Conservation (phyloP, 1,284 basidiomycete genomes). For the Pascua guehoae region DNA sequence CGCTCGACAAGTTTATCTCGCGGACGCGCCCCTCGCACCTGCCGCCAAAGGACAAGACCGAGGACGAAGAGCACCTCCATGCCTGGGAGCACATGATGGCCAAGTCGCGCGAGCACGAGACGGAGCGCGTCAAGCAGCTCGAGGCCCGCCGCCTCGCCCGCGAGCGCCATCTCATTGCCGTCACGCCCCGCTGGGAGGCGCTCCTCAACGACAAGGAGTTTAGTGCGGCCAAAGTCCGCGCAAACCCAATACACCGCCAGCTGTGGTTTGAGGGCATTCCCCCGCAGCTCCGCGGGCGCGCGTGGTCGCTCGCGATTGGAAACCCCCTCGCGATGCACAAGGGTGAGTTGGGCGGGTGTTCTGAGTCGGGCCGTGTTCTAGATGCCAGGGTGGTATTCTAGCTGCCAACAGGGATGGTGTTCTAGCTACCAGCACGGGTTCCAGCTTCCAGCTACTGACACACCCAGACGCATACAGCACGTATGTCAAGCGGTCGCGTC, state of each 20-base stretch:
- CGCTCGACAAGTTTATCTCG: slow-evolving; percentile 50
- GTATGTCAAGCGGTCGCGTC: slow-evolving; percentile 69
- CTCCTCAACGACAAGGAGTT: slow-evolving; percentile 31
- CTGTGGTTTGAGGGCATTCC: slow-evolving; percentile 94
- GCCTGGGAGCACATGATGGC: slow-evolving; percentile 91
- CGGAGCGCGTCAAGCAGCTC: slow-evolving; percentile 23
- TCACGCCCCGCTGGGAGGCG: slow-evolving; percentile 42
- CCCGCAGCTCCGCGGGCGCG: slow-evolving; percentile 70
- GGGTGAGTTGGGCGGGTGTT: slow-evolving; percentile 55
- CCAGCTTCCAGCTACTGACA: background rate
- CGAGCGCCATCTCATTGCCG: slow-evolving; percentile 32
- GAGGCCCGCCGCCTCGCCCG: slow-evolving; percentile 30
- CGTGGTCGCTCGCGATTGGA: slow-evolving; percentile 86
- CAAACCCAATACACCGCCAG: slow-evolving; percentile 57
- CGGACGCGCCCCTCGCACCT: slow-evolving; percentile 67
- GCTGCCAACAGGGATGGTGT: no score
- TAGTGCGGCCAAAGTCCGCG: slow-evolving; percentile 22
- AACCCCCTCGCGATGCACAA: slow-evolving; percentile 83
- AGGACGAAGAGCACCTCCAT: slow-evolving; percentile 78
- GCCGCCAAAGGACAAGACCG: slow-evolving; percentile 74
- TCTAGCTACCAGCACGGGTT: no score
- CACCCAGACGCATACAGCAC: slow-evolving; percentile 68
- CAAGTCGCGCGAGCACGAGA: slow-evolving; percentile 37
- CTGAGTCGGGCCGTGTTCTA: background rate
- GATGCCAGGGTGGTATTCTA: no score